Evolutionary conservation across 176 grass and related monocot species (phyloP), one percentile per base, ranked within the genome.

Genomic region (Olyra latifolia): DNA sequence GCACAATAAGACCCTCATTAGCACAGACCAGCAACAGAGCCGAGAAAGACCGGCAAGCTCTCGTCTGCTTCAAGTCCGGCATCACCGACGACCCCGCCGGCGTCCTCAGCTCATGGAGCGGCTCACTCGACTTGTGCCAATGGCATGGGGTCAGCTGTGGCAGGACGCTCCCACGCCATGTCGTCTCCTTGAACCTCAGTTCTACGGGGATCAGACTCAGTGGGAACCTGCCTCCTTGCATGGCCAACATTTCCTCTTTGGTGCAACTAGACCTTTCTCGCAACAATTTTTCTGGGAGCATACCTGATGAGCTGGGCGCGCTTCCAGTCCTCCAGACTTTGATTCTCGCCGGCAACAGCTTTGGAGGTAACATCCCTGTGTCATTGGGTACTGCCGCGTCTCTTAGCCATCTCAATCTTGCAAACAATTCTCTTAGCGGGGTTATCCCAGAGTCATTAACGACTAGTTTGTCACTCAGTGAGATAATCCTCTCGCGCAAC

Each of bases 61-160:
- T 92, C 16, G 80, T 89, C 4, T 89, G 83, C 80, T 89, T 92
- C 87, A 87, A 69, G 63, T n/a, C 70, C 22, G 58, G 73, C 41
- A 12, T 92, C 53, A 61, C 55, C 0, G 17, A 0, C 9, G 69
- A 83, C 14, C 75, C 83, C 2, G 2, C 5, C 4, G 14, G 63
- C 7, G 83, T 25, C 3, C 53, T 89, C 3, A 0, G 10, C 17
- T 83, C 86, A 24, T 92, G 90, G 86, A 48, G 59, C 3, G 35
- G 3, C 0, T 80, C 83, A 0, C 30, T 89, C 22, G 29, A 72
- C 44, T 87, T 80, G 75, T 89, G 87, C 65, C 23, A 9, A 7
- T 92, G 90, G 90, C 41, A 25, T 1, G 90, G 90, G 20, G 80
- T 92, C 22, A 46, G 4, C 10, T 92, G 90, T 59, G 19, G 75